These are phyloP conservation scores for Talaromyces funiculosus DNA, from an alignment of 2,329 filamentous ascomycete genomes.

Conservation along the genomic window DNA sequence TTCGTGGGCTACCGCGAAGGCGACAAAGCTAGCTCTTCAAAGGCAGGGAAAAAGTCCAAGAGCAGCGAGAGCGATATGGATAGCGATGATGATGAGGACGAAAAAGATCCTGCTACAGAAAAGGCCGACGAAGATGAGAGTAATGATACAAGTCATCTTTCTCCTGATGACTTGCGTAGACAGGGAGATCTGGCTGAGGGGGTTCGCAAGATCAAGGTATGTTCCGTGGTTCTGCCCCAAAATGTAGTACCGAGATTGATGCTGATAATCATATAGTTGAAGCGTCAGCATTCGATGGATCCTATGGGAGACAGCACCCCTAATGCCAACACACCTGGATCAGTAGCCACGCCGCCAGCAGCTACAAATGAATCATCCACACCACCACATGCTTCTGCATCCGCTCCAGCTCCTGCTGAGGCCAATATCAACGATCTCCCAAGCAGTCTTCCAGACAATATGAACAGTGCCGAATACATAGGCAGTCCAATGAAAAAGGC, in stretches of 20 bases:
- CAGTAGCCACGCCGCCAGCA: constrained; percentile 33
- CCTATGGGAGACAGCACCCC: constrained; percentile 38
- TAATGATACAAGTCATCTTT: constrained; percentile 47
- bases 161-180: constrained; percentile 55
- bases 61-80: constrained; percentile 61
- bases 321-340: constrained; percentile 35
- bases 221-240: constrained; percentile 23
- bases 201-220: constrained; percentile 61
- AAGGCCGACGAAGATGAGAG: constrained; percentile 59
- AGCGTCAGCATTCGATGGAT: constrained; percentile 61
- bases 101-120: constrained; percentile 47
- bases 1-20: constrained; percentile 82
- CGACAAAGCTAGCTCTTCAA: constrained; percentile 40
- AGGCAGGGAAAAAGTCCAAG: constrained; percentile 60
- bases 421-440: constrained; percentile 16
- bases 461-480: constrained; percentile 32
- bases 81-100: constrained; percentile 62
- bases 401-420: not conserved
- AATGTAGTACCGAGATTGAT: not conserved
- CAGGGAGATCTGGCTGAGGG: constrained; percentile 60
- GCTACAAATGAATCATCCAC: constrained; percentile 28
- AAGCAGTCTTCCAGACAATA: constrained; percentile 19
- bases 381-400: constrained; percentile 26
- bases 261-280: constrained; percentile 44
- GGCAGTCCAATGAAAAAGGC: constrained; percentile 46